Percentiles rank a stretch among this genome's conserved stretches.
These are phyloP conservation scores for Volvox carteri DNA, from an alignment of 163 green algal genomes.

Conservation along the genomic window DNA sequence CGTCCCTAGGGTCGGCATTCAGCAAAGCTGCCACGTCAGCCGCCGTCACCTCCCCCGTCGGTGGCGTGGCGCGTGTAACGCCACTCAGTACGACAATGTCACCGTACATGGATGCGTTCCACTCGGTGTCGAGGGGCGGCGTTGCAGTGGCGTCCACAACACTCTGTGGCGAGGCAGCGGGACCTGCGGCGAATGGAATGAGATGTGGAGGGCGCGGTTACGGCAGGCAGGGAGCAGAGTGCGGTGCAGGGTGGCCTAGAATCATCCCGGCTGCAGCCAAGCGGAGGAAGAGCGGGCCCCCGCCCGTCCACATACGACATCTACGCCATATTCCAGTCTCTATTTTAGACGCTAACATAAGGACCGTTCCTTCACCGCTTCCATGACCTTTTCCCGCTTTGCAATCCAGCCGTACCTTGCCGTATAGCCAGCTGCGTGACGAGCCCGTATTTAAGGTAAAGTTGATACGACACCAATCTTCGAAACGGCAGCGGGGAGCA, in stretches of 20 bases:
- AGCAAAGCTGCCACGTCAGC: not conserved
- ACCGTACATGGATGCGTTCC: not conserved
- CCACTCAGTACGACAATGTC: not conserved
- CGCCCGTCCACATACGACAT: too few species aligned
- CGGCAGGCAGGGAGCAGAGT: too few species aligned
- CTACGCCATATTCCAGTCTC: too few species aligned
- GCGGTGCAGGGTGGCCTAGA: too few species aligned
- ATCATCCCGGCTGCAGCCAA: too few species aligned
- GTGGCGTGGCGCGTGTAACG: not conserved
- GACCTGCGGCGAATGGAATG: too few species aligned
- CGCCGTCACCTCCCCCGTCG: not conserved
- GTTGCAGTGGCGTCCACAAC: not conserved
- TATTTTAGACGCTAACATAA: too few species aligned
- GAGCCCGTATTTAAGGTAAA: not conserved
- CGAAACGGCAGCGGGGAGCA: not conserved
- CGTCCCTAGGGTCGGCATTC: not conserved
- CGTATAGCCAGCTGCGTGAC: not conserved
- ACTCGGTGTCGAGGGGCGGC: not conserved
- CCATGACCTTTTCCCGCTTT: too few species aligned
- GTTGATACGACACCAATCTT: not conserved
- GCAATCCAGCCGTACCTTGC: constrained; percentile 6
- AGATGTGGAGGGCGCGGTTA: too few species aligned
- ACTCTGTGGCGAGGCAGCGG: not conserved
- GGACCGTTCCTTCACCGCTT: too few species aligned
- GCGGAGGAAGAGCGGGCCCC: too few species aligned